Evolutionary conservation across 2,329 filamentous ascomycete species (phyloP).

Genomic region (Clonostachys chloroleuca): DNA sequence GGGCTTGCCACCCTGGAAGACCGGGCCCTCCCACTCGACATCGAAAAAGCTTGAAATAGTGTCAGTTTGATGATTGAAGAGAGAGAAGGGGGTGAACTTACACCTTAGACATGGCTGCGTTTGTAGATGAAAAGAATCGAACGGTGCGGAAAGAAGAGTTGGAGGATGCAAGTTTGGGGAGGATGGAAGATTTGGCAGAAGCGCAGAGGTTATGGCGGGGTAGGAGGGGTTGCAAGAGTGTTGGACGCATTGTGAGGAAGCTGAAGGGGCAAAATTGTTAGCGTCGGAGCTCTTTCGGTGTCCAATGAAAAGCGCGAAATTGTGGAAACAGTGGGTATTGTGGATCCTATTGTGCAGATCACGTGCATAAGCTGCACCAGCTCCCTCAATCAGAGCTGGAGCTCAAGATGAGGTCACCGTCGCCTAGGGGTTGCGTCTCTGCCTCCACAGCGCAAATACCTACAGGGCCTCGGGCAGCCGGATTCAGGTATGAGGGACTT

Average conservation of each 20-base stretch:
- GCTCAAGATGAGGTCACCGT: slow-evolving; percentile 1
- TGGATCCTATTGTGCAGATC: not conserved
- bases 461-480: no score
- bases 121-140: slow-evolving; percentile 52
- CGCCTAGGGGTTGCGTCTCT: not conserved
- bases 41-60: slow-evolving; percentile 61
- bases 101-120: slow-evolving; percentile 73
- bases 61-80: slow-evolving; percentile 2
- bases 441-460: no score
- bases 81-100: slow-evolving; percentile 40
- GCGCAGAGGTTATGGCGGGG: slow-evolving; percentile 37
- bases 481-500: no score
- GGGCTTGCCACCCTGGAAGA: slow-evolving; percentile 54
- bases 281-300: slow-evolving; percentile 8
- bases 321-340: not conserved
- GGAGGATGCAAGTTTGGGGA: slow-evolving; percentile 34
- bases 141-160: slow-evolving; percentile 25
- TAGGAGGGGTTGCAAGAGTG: slow-evolving; percentile 40
- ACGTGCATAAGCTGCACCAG: not conserved
- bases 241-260: slow-evolving; percentile 36
- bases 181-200: slow-evolving; percentile 31
- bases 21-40: slow-evolving; percentile 66
- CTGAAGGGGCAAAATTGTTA: slow-evolving; percentile 33
- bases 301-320: not conserved
- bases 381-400: not conserved